A percentile compares a stretch with the other conserved stretches of the same genome.
Evolutionary conservation across 495 filamentous ascomycete species (phyloP).

Genomic region (Aspergillus baeticus): DNA sequence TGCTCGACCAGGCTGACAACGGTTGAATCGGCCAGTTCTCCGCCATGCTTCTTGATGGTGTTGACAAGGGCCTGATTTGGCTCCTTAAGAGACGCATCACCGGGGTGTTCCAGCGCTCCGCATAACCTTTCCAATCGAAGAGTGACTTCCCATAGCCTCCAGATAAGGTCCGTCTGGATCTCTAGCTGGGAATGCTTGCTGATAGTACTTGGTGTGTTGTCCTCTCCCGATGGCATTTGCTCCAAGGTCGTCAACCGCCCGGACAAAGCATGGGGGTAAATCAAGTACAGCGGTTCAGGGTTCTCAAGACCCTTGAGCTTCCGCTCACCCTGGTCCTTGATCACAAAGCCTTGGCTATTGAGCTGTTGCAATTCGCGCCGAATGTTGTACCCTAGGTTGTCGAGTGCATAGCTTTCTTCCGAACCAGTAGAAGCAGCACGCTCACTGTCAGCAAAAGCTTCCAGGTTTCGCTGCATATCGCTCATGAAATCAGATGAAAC

Average conservation of each 20-base stretch:
- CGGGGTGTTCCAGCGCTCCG: conserved; percentile 72
- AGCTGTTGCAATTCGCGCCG: conserved; percentile 84
- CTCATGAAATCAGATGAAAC: conserved; percentile 95
- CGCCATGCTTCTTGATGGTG: conserved; percentile 77
- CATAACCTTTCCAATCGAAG: conserved; percentile 91
- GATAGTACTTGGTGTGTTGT: conserved; percentile 39
- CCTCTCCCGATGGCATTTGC: conserved; percentile 28
- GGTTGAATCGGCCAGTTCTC: conserved; percentile 83
- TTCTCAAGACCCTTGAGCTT: conserved; percentile 98
- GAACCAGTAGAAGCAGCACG: conserved; percentile 64
- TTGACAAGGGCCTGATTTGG: conserved; percentile 81
- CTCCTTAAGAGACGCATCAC: conserved; percentile 54
- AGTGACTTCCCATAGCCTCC: conserved; percentile 86
- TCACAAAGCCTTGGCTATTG: conserved; percentile 90
- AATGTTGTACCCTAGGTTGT: conserved; percentile 60
- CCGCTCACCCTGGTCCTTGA: conserved; percentile 90
- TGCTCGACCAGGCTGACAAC: conserved; percentile 87
- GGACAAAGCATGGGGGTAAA: conserved; percentile 86
- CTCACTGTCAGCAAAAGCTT: conserved; percentile 78
- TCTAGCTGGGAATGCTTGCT: conserved; percentile 57
- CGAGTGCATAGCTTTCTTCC: conserved; percentile 70
- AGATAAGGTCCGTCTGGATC: conserved; percentile 79
- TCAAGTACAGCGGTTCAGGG: conserved; percentile 89
- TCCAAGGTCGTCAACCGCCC: conserved; percentile 70
- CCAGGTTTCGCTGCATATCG: conserved; percentile 88